Base-by-base conservation (phyloP, 768 basidiomycete genomes). In the Termitomyces sp. region DNA sequence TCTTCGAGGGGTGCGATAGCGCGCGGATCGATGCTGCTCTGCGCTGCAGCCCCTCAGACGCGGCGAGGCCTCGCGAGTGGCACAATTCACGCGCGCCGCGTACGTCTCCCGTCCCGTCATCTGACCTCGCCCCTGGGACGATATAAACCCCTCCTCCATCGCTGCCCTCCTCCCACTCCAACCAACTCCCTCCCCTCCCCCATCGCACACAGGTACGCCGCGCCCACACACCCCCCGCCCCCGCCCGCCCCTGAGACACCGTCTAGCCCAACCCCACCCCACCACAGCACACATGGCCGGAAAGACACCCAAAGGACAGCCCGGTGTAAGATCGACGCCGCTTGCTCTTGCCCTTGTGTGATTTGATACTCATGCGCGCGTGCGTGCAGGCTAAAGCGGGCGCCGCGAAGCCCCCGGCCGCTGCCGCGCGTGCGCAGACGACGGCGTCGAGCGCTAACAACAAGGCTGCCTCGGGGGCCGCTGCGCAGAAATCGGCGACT, bases 71-170 rank as follows among this genome's bases (percentile, higher is more conserved):
- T 58, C 20, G 28, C 61, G 29, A 64, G 50, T 62, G 34, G 63
- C 63, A 60, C 56, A 64, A 64, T 53, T 64, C 56, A 58, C 63
- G 55, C 63, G 36, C 8, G 26, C n/a, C n/a, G n/a, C n/a, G n/a
- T n/a, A n/a, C n/a, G n/a, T n/a, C n/a, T n/a, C n/a, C n/a, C 45
- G 33, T 42, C 41, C 26, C n/a, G 33, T 45, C 24, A 39, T 41
- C 28, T 37, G 12, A 34, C 29, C 31, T 9, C 26, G 18, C 9
- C 37, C 39, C 36, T 55, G n/a, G n/a, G n/a, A n/a, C n/a, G n/a
- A n/a, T n/a, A n/a, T n/a, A n/a, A n/a, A n/a, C n/a, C n/a, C n/a
- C n/a, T n/a, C n/a, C n/a, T n/a, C n/a, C n/a, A n/a, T n/a, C n/a
- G n/a, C n/a, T n/a, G n/a, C n/a, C n/a, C n/a, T n/a, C n/a, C n/a